Percentiles rank a stretch among this genome's conserved stretches.
Evolutionary conservation across 768 basidiomycete species (phyloP).

Genomic region (Podaxis pistillaris): DNA sequence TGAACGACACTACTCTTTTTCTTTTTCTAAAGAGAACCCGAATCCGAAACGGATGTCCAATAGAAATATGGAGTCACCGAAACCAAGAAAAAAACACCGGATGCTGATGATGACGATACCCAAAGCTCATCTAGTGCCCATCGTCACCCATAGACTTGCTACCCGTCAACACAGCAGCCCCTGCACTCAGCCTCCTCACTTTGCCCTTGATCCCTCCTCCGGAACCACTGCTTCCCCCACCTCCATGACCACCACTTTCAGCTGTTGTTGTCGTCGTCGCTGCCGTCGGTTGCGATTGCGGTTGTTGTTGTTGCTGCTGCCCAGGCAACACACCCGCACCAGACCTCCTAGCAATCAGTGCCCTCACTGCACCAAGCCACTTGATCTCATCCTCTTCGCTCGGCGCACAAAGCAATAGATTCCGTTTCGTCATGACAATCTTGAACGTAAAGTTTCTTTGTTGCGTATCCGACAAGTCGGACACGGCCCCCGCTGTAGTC

Average conservation of each 20-base stretch:
- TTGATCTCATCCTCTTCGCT: conserved; percentile 97
- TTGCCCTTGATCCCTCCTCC: conserved; percentile 42
- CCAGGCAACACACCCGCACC: conserved; percentile 52
- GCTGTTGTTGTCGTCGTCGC: not conserved
- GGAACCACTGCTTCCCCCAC: conserved; percentile 11
- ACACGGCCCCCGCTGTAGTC: conserved; percentile 26
- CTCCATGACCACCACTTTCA: not conserved
- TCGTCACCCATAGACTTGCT: conserved; percentile 10
- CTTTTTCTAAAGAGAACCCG: not conserved
- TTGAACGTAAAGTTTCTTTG: conserved; percentile 73
- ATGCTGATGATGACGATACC: not conserved
- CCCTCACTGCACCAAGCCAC: conserved; percentile 94
- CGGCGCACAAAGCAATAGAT: conserved; percentile 87
- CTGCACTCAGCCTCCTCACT: conserved; percentile 46
- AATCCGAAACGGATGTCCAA: not conserved
- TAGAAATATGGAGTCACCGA: no score
- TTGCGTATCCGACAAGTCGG: conserved; percentile 28
- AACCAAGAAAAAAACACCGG: not conserved
- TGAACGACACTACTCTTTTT: no score
- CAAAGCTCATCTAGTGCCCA: not conserved
- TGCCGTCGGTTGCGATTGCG: not conserved
- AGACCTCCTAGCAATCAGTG: conserved; percentile 76
- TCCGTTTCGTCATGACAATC: conserved; percentile 92
- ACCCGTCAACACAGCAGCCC: conserved; percentile 25
- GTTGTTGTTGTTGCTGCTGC: conserved; percentile 14